phyloP scores from a whole-genome alignment of 495 filamentous ascomycete genomes.

The Xylaria telfairii region DNA sequence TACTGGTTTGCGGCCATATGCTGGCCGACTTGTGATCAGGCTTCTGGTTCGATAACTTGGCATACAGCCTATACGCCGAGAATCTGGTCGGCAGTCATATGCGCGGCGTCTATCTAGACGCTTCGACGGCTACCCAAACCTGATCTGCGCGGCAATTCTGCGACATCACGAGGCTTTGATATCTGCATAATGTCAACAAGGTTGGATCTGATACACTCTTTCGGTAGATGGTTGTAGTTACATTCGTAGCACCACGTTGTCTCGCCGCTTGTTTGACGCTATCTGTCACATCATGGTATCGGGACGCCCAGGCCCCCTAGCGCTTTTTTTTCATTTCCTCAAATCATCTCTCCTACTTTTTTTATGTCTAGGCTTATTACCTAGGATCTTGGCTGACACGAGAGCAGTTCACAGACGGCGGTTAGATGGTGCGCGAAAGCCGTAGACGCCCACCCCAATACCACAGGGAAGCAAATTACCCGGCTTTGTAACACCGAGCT shows the following conservation, averaged over 20 bases:
- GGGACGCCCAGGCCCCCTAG: neutral
- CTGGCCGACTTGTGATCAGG: slow-evolving; percentile 2
- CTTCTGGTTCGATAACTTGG: neutral
- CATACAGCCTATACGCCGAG: slow-evolving; percentile 27
- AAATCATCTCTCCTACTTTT: neutral
- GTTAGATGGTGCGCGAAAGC: neutral
- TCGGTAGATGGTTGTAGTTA: slow-evolving; percentile 17
- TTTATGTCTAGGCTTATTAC: neutral
- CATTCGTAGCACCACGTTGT: neutral
- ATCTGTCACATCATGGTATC: neutral
- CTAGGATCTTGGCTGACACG: neutral
- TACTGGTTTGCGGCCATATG: neutral
- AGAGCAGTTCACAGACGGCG: neutral
- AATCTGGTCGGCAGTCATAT: slow-evolving; percentile 22
- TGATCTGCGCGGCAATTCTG: slow-evolving; percentile 17
- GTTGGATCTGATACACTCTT: neutral
- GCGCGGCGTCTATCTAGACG: slow-evolving; percentile 28
- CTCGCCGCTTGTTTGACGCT: neutral
- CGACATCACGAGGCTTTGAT: slow-evolving; percentile 11
- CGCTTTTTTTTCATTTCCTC: slow-evolving; percentile 1
- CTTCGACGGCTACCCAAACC: slow-evolving; percentile 1
- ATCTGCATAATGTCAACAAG: neutral
- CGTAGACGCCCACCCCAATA: slow-evolving; percentile 7
- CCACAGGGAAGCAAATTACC: slow-evolving; percentile 20
- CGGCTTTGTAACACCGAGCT: slow-evolving; percentile 18